Conservation (phyloP, 2,329 filamentous ascomycete genomes). For the Ophiostoma tasmaniense region DNA sequence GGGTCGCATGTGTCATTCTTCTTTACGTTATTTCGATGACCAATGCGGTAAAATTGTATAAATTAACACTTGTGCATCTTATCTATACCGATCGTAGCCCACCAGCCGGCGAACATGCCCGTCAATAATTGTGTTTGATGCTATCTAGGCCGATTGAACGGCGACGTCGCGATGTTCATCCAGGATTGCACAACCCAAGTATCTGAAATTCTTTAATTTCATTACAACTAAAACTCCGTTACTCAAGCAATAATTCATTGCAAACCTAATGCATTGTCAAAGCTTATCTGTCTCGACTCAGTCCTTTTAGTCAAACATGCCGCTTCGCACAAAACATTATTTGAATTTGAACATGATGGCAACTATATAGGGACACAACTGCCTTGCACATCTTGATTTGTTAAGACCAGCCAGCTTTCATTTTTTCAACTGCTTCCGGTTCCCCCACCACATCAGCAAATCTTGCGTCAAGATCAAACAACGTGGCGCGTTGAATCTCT, state of each 20-base stretch:
- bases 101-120: neutral
- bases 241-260: no score
- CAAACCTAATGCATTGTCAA: no score
- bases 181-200: no score
- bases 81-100: neutral
- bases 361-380: no score
- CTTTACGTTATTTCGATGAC: neutral
- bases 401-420: constrained; percentile 31
- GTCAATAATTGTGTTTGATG: neutral
- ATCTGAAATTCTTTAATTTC: no score
- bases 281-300: no score
- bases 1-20: neutral
- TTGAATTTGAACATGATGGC: no score
- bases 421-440: constrained; percentile 32
- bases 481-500: constrained; percentile 36
- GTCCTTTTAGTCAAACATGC: no score
- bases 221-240: no score
- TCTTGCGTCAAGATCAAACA: constrained; percentile 39
- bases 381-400: no score
- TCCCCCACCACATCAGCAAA: constrained; percentile 38
- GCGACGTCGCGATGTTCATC: neutral
- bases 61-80: neutral
- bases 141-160: neutral
- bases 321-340: no score
- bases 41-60: neutral